Conservation (phyloP, 2,329 filamentous ascomycete species). For the Pyrenophora tritici-repentis region DNA sequence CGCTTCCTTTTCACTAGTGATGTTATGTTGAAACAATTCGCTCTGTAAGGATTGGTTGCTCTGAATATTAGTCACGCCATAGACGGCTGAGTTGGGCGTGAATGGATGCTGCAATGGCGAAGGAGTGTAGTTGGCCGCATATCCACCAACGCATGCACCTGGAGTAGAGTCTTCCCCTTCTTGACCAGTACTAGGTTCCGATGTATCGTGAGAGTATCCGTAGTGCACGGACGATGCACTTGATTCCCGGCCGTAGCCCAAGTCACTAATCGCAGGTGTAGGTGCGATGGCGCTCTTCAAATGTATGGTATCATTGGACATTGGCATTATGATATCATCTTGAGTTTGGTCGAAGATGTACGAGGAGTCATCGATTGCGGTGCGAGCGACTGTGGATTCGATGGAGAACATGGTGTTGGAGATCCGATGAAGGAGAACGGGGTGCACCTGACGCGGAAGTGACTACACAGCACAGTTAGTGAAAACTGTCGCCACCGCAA, state of each 20-base stretch:
- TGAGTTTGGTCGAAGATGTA: slow-evolving; percentile 42
- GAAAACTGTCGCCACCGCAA: slow-evolving; percentile 28
- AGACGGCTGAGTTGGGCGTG: slow-evolving; percentile 27
- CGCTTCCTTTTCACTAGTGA: slow-evolving; percentile 14
- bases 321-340: slow-evolving; percentile 39
- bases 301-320: slow-evolving; percentile 41
- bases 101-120: slow-evolving; percentile 38
- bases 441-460: slow-evolving; percentile 37
- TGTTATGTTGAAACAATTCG: slow-evolving; percentile 12
- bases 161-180: slow-evolving; percentile 40
- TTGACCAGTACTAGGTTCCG: slow-evolving; percentile 42
- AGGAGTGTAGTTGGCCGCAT: slow-evolving; percentile 34
- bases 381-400: slow-evolving; percentile 39
- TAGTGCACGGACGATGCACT: slow-evolving; percentile 48
- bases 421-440: slow-evolving; percentile 24
- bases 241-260: slow-evolving; percentile 48
- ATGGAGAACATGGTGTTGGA: slow-evolving; percentile 43
- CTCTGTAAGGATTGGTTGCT: slow-evolving; percentile 17
- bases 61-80: slow-evolving; percentile 16
- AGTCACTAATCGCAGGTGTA: slow-evolving; percentile 42
- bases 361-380: slow-evolving; percentile 42
- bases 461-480: slow-evolving; percentile 24
- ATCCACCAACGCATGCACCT: slow-evolving; percentile 34
- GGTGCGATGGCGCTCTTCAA: slow-evolving; percentile 40
- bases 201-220: slow-evolving; percentile 44